Evolutionary conservation across 768 basidiomycete genomes (phyloP).

Genomic region (Leucogyrophana mollusca): DNA sequence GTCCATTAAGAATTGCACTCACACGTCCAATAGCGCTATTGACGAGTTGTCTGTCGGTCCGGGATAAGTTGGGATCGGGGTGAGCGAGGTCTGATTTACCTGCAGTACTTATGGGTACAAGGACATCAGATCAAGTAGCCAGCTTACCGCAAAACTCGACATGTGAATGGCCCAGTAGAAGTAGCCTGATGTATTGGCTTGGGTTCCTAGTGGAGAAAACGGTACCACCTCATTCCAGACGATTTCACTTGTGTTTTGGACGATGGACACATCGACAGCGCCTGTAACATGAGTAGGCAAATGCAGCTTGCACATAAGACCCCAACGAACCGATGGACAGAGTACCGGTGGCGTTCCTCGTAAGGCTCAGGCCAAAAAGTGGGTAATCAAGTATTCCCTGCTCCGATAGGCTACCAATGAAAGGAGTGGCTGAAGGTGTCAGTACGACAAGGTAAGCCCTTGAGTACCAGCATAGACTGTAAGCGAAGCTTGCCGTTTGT

Average conservation of each 20-base stretch:
- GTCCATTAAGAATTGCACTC: conserved; percentile 21
- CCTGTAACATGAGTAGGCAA: conserved; percentile 37
- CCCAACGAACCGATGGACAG: conserved; percentile 56
- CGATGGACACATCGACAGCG: conserved; percentile 72
- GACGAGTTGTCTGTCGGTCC: conserved; percentile 51
- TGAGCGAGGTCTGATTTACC: conserved; percentile 55
- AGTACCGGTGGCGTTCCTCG: conserved; percentile 56
- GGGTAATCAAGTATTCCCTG: conserved; percentile 71
- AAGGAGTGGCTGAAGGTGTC: conserved; percentile 59
- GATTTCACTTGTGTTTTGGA: conserved; percentile 56
- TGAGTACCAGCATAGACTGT: background rate
- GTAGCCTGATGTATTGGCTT: conserved; percentile 65
- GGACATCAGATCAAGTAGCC: background rate
- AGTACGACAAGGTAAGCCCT: conserved; percentile 1
- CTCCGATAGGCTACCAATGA: conserved; percentile 61
- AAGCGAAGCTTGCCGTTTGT: conserved; percentile 45
- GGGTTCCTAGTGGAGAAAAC: conserved; percentile 62
- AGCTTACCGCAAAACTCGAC: conserved; percentile 49
- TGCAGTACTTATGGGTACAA: conserved; percentile 20
- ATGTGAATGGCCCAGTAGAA: conserved; percentile 74
- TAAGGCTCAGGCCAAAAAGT: conserved; percentile 70
- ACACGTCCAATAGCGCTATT: conserved; percentile 75
- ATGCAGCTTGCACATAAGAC: background rate
- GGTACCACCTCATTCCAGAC: conserved; percentile 75
- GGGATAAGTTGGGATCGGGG: conserved; percentile 65